Evolutionary conservation across 192 early-diverging fungal genomes (phyloP).

Genomic region (Mortierella hygrophila): DNA sequence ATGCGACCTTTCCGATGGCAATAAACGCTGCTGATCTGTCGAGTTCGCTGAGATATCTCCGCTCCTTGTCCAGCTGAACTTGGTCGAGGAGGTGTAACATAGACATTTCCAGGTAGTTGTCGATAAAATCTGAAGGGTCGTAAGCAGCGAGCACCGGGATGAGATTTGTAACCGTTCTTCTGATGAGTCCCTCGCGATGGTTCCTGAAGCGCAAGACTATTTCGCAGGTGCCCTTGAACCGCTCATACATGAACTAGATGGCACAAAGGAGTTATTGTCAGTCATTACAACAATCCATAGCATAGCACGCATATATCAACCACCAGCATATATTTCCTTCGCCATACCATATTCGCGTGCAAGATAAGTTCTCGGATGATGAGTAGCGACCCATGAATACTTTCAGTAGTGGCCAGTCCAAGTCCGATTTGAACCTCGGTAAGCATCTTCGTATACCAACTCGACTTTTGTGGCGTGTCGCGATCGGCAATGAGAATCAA

Average conservation of each 20-base stretch:
- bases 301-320: background rate
- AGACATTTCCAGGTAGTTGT: slow-evolving; percentile 77
- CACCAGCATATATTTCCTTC: background rate
- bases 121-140: slow-evolving; percentile 76
- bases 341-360: slow-evolving; percentile 80
- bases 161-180: slow-evolving; percentile 83
- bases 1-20: slow-evolving; percentile 87
- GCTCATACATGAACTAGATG: slow-evolving; percentile 83
- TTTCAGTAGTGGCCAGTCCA: slow-evolving; percentile 73
- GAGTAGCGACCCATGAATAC: slow-evolving; percentile 87
- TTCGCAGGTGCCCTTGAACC: slow-evolving; percentile 82
- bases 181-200: slow-evolving; percentile 80
- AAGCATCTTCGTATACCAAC: slow-evolving; percentile 82
- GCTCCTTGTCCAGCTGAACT: slow-evolving; percentile 75
- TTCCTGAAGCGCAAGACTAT: slow-evolving; percentile 82
- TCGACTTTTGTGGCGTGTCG: slow-evolving; percentile 69
- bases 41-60: slow-evolving; percentile 42
- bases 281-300: background rate
- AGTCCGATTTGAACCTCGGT: slow-evolving; percentile 86
- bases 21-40: slow-evolving; percentile 72
- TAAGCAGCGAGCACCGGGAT: slow-evolving; percentile 87
- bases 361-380: slow-evolving; percentile 82
- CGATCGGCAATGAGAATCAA: slow-evolving; percentile 84
- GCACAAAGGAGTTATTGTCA: background rate
- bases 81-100: slow-evolving; percentile 81